Evolutionary conservation across 2,329 filamentous ascomycete genomes (phyloP).

Genomic region (Cytospora mali): DNA sequence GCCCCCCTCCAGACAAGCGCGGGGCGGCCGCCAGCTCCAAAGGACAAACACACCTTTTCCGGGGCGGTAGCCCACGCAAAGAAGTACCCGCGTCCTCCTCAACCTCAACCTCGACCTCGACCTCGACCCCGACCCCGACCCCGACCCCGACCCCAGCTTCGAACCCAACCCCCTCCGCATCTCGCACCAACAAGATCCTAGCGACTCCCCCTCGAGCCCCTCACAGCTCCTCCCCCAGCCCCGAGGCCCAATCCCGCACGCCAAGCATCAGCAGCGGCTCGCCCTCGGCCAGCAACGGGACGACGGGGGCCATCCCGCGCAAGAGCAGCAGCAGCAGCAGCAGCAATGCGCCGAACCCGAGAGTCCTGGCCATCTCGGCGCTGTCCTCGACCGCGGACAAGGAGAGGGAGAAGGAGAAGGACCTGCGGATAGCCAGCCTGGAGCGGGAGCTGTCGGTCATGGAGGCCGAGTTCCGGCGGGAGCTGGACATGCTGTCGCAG

Average conservation of each 20-base stretch:
- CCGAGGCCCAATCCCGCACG: slow-evolving; percentile 20
- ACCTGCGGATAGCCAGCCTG: slow-evolving; percentile 55
- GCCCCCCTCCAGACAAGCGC: slow-evolving; percentile 26
- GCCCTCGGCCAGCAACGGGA: neutral
- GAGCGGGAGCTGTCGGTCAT: slow-evolving; percentile 55
- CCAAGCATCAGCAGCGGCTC: slow-evolving; percentile 4
- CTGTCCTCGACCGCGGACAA: slow-evolving; percentile 29
- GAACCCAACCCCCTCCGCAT: slow-evolving; percentile 7
- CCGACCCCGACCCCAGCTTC: no score
- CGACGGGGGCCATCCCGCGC: neutral
- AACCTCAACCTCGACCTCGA: no score
- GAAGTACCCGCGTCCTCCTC: slow-evolving; percentile 9
- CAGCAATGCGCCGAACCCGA: slow-evolving; percentile 19
- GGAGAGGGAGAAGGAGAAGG: slow-evolving; percentile 47
- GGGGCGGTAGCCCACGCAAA: slow-evolving; percentile 16
- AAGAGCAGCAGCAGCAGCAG: slow-evolving; percentile 22
- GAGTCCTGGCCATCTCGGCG: slow-evolving; percentile 11
- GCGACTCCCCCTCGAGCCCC: slow-evolving; percentile 22
- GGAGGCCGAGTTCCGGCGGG: slow-evolving; percentile 55
- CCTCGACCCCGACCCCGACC: no score
- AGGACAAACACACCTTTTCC: slow-evolving; percentile 20
- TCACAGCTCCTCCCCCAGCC: slow-evolving; percentile 17
- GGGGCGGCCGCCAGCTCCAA: slow-evolving; percentile 15
- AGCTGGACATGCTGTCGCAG: slow-evolving; percentile 56
- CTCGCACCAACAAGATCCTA: slow-evolving; percentile 10